Conservation (phyloP, 768 basidiomycete species). For the Lentinula guzmanii region DNA sequence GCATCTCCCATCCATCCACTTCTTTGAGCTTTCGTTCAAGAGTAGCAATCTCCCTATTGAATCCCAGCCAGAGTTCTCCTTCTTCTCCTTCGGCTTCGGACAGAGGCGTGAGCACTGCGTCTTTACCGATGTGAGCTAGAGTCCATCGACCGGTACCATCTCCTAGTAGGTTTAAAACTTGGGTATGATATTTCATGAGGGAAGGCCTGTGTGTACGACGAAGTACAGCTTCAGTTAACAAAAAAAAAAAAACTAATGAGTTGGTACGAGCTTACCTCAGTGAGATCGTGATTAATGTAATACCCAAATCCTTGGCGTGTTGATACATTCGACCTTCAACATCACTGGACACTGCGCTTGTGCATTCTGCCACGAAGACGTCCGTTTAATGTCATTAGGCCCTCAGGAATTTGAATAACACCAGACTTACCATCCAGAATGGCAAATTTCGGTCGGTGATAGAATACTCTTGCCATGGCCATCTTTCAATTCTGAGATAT, state of each 20-base stretch:
- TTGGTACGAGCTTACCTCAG: conserved; percentile 47
- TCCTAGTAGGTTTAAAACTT: conserved; percentile 74
- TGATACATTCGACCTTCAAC: conserved; percentile 97
- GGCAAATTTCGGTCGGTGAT: conserved; percentile 77
- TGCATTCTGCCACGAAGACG: conserved; percentile 59
- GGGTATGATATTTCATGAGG: conserved; percentile 84
- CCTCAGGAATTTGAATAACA: not conserved
- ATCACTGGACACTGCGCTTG: conserved; percentile 92
- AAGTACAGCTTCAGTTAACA: not conserved
- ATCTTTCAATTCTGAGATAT: conserved; percentile 41
- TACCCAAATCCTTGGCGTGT: conserved; percentile 79
- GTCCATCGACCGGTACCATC: conserved; percentile 70
- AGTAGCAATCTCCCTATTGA: conserved; percentile 66
- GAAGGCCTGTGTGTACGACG: conserved; percentile 50
- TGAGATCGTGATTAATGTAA: conserved; percentile 92
- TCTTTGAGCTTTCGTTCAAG: conserved; percentile 65
- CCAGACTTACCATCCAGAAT: conserved; percentile 70
- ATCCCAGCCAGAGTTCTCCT: not conserved
- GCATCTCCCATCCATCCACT: conserved; percentile 66
- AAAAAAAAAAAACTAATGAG: not conserved
- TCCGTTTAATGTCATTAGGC: not conserved
- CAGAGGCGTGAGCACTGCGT: conserved; percentile 29
- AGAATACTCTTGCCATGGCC: conserved; percentile 91
- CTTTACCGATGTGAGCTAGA: conserved; percentile 56
- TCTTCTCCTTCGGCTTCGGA: conserved; percentile 56